phyloP scores from a whole-genome alignment of 2,329 filamentous ascomycete genomes.

The Sphaerulina vaccinii region DNA sequence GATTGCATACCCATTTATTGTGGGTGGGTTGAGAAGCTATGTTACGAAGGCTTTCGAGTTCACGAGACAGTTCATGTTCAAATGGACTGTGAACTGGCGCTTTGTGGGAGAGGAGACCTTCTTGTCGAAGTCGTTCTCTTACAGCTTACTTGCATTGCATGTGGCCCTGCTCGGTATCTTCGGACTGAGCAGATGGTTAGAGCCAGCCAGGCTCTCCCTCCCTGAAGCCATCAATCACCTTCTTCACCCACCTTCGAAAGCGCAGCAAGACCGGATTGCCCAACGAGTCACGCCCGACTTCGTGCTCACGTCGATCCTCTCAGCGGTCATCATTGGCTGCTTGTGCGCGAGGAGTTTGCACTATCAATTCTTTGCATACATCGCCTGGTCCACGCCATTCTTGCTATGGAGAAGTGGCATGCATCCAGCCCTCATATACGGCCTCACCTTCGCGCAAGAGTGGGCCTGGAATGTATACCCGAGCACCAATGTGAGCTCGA shows the following conservation, averaged over 20 bases:
- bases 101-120: conserved; percentile 86
- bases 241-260: conserved; percentile 44
- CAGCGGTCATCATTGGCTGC: conserved; percentile 74
- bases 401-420: conserved; percentile 76
- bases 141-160: conserved; percentile 66
- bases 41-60: conserved; percentile 84
- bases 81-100: conserved; percentile 99
- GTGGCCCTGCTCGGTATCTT: conserved; percentile 65
- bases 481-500: conserved; percentile 67
- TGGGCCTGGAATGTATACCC: conserved; percentile 94
- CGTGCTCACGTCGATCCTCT: conserved; percentile 72
- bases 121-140: conserved; percentile 67
- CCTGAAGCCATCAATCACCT: conserved; percentile 54
- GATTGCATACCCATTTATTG: conserved; percentile 67
- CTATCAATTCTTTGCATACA: conserved; percentile 93
- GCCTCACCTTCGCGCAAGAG: conserved; percentile 75
- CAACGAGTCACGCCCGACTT: conserved; percentile 66
- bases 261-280: conserved; percentile 59
- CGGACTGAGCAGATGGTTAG: conserved; percentile 67
- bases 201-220: conserved; percentile 61
- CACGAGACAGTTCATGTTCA: conserved; percentile 86
- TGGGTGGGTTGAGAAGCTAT: conserved; percentile 67
- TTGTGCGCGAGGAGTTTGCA: conserved; percentile 85
- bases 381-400: conserved; percentile 85
- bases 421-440: conserved; percentile 65